These are phyloP conservation scores for Knufia petricola DNA, from an alignment of 2,329 filamentous ascomycete genomes.

Conservation along the genomic window DNA sequence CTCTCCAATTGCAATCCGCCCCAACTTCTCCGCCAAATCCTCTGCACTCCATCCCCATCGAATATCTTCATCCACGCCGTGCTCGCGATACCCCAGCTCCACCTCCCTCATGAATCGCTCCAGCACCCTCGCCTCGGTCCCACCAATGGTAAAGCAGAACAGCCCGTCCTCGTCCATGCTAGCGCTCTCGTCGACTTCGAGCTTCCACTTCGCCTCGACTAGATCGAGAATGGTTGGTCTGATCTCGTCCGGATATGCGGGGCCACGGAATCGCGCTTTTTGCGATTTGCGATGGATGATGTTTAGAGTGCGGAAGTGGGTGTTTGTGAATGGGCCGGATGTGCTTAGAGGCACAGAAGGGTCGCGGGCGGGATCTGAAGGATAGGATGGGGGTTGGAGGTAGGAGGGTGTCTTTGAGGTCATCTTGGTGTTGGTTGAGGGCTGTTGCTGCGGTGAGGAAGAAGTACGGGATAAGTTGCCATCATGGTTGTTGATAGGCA, in stretches of 20 bases:
- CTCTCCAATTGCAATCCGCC: slow-evolving; percentile 40
- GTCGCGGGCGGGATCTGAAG: slow-evolving; percentile 16
- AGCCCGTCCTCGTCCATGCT: slow-evolving; percentile 10
- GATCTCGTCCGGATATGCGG: slow-evolving; percentile 10
- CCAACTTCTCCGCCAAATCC: slow-evolving; percentile 35
- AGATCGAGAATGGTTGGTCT: slow-evolving; percentile 14
- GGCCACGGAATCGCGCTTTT: slow-evolving; percentile 19
- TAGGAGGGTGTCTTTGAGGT: slow-evolving; percentile 18
- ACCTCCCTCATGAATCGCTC: slow-evolving; percentile 25
- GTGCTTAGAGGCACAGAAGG: slow-evolving; percentile 12
- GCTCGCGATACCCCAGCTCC: slow-evolving; percentile 12
- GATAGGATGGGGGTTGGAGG: slow-evolving; percentile 21
- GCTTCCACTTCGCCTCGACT: slow-evolving; percentile 60
- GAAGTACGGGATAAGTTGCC: background rate
- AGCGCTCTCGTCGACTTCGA: slow-evolving; percentile 47
- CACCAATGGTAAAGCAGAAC: slow-evolving; percentile 16
- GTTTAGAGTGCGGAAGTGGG: slow-evolving; percentile 22
- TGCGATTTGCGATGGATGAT: slow-evolving; percentile 23
- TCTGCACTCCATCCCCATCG: slow-evolving; percentile 36
- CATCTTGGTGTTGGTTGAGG: background rate
- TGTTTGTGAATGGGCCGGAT: slow-evolving; percentile 20
- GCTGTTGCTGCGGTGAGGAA: background rate
- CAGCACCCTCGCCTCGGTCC: slow-evolving; percentile 17
- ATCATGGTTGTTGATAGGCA: background rate
- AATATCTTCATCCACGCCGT: slow-evolving; percentile 28